Percentiles rank a stretch among this genome's conserved stretches.
Conservation (phyloP, 441 rosid genomes). For the Corymbia calophylla region DNA sequence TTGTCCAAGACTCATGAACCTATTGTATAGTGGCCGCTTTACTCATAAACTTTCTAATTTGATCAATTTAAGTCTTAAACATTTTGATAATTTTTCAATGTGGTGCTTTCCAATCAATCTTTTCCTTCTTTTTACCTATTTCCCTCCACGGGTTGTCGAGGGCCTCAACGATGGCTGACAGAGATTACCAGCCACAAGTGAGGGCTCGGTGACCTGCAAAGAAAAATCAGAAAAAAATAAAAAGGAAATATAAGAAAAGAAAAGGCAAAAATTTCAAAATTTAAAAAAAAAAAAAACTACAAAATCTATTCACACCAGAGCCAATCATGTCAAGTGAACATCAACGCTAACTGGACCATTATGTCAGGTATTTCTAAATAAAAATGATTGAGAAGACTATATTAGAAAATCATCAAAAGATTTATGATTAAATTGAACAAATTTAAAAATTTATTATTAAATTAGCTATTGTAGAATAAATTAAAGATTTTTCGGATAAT, state of each 20-base stretch:
- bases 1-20: background rate
- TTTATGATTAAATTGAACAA: rapidly evolving
- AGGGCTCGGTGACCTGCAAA: rapidly evolving
- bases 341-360: rapidly evolving
- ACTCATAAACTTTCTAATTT: background rate
- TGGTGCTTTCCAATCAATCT: no score
- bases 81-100: background rate
- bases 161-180: background rate
- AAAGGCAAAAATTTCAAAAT: rapidly evolving
- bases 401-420: background rate
- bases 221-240: background rate
- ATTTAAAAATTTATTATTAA: background rate
- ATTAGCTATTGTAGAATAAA: rapidly evolving
- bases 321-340: rapidly evolving
- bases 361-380: rapidly evolving
- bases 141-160: rapidly evolving
- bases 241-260: background rate
- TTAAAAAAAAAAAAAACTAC: rapidly evolving
- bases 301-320: rapidly evolving
- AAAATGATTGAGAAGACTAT: rapidly evolving
- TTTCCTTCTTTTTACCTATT: background rate
- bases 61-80: background rate
- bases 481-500: background rate
- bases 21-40: rapidly evolving
- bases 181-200: rapidly evolving